A percentile compares a stretch with the other conserved stretches of the same genome.
Conservation (phyloP, 805 yeast genomes). For the Lachancea fermentati region DNA sequence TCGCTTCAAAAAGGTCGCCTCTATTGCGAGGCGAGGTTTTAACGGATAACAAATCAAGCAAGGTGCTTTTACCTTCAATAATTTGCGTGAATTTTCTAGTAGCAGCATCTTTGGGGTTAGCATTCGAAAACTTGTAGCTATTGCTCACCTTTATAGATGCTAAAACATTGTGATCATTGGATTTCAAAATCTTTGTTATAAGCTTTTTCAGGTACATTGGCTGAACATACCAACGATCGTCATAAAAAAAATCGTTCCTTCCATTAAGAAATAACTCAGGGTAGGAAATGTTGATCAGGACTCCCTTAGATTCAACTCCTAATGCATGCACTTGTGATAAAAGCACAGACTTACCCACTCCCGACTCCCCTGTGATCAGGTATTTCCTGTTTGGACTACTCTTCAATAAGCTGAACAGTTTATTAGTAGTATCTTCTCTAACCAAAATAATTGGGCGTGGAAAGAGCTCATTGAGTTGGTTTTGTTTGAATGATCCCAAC, state of each 20-base stretch:
- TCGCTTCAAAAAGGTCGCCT: constrained; percentile 44
- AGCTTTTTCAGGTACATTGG: constrained; percentile 69
- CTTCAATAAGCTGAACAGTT: constrained; percentile 37
- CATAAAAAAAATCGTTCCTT: constrained; percentile 57
- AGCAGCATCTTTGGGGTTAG: constrained; percentile 28
- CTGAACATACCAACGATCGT: constrained; percentile 56
- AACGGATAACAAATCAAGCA: constrained; percentile 40
- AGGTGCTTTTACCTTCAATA: constrained; percentile 26
- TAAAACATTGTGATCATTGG: constrained; percentile 39
- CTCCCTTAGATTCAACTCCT: constrained; percentile 43
- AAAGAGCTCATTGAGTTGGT: constrained; percentile 65
- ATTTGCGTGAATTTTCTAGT: constrained; percentile 27
- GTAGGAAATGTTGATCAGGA: constrained; percentile 60
- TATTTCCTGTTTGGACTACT: constrained; percentile 43
- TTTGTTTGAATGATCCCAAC: constrained; percentile 60
- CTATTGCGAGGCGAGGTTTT: constrained; percentile 36
- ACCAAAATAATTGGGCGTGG: constrained; percentile 53
- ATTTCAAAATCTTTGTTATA: constrained; percentile 44
- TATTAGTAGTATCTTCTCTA: constrained; percentile 42
- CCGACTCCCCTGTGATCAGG: constrained; percentile 61
- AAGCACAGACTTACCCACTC: constrained; percentile 74
- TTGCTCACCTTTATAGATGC: constrained; percentile 32
- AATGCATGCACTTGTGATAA: constrained; percentile 48
- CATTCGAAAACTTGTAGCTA: constrained; percentile 32
- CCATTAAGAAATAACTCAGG: constrained; percentile 66